These are phyloP conservation scores for Aspergillus bombycis DNA, from an alignment of 2,329 filamentous ascomycete species.

Conservation along the genomic window DNA sequence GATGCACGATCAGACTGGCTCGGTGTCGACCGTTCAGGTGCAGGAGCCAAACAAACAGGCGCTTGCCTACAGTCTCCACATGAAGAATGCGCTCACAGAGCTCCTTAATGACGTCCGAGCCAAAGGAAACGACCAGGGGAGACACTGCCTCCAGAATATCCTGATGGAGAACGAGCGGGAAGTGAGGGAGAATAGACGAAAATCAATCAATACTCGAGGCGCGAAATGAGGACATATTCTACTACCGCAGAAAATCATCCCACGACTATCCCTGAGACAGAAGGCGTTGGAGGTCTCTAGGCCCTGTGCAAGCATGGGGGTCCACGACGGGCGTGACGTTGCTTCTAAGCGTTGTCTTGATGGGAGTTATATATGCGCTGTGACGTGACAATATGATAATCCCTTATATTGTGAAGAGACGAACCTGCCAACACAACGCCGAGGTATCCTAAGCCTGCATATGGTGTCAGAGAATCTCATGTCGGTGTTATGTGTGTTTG, in stretches of 20 bases:
- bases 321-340: neutral
- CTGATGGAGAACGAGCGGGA: conserved; percentile 65
- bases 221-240: neutral
- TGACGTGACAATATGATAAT: neutral
- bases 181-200: conserved; percentile 34
- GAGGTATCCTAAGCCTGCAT: neutral
- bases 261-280: neutral
- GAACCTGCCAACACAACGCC: neutral
- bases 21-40: neutral
- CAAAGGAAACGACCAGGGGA: conserved; percentile 55
- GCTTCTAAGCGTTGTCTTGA: too few relatives aligned
- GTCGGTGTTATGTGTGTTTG: neutral
- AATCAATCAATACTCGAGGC: conserved; percentile 7
- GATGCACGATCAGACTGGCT: neutral
- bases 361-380: neutral
- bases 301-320: neutral
- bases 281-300: neutral
- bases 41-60: neutral
- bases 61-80: conserved; percentile 20
- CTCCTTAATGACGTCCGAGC: conserved; percentile 64
- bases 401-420: neutral
- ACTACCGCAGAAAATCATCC: neutral
- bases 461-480: neutral
- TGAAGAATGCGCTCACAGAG: conserved; percentile 64
- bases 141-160: conserved; percentile 62